Base-by-base conservation (phyloP, 768 basidiomycete species). In the Kwoniella dejecticola region DNA sequence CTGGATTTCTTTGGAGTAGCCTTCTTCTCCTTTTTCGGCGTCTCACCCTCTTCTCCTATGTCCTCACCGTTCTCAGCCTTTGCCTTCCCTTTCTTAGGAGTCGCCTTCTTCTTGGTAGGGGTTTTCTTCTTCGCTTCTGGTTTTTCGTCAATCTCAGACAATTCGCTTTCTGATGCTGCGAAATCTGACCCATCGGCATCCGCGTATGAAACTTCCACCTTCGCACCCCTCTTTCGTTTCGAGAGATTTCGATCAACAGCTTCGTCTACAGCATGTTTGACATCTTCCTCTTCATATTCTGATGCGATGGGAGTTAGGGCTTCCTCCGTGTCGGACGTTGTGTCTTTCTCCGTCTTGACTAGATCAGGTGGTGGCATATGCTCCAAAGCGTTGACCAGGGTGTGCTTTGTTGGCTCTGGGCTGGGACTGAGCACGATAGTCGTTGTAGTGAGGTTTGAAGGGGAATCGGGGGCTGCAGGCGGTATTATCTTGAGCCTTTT, bases 1-100 rank as follows among this genome's bases (percentile, higher is more conserved):
- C 68, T 49, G 2, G 69, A 69, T 45, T 73, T 74, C 62, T 74
- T 74, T 10, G 70, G 72, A 1, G 70, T 76, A 13, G 58, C 55
- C 52, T 70, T 72, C 58, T 66, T 70, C 0, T 52, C 56, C 48
- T 67, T 74, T 13, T 66, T 66, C 10, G 55, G 63, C 21, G 57
- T 60, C 24, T 58, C 69, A 15, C 44, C 63, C 45, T 52, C 57
- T 8, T 33, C 60, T 7, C 44, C 54, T 12, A 13, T 49, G 19
- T 50, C 65, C 21, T 57, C 46, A 2, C 36, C 42, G 11, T 59
- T 52, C 21, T 41, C 66, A n/a, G 62, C 67, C 11, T 50, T 46
- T 11, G 29, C 57, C 23, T 50, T 29, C 1, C 31, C 31, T 42
- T 42, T 42, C 23, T 38, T 47, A 7, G 44, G 54, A 13, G 45